These are phyloP conservation scores for Malus hybrid DNA, from an alignment of 331 rosid genomes.

Conservation along the genomic window DNA sequence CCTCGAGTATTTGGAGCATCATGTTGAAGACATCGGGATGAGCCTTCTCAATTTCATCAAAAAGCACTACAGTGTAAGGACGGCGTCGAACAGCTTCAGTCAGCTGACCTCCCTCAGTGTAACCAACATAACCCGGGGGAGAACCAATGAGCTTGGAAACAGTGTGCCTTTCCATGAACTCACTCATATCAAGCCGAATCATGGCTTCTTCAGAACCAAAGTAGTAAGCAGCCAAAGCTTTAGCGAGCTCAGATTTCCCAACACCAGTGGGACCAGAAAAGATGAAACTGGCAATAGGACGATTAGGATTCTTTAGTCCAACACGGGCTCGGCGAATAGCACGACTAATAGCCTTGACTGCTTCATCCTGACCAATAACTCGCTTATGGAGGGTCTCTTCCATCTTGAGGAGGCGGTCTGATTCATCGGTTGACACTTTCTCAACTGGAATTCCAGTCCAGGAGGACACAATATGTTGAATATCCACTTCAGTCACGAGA, in stretches of 20 bases:
- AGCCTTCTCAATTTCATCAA: constrained; percentile 95
- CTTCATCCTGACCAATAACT: constrained; percentile 89
- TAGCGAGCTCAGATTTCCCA: constrained; percentile 90
- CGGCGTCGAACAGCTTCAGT: constrained; percentile 97
- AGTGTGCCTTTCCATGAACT: constrained; percentile 93
- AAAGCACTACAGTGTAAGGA: constrained; percentile 86
- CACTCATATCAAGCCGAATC: constrained; percentile 98
- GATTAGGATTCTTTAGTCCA: constrained; percentile 86
- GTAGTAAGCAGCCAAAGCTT: constrained; percentile 85
- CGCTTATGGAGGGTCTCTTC: constrained; percentile 87
- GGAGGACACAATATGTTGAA: constrained; percentile 77
- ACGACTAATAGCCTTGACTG: constrained; percentile 86
- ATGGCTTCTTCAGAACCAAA: constrained; percentile 95
- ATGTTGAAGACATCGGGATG: constrained; percentile 94
- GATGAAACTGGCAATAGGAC: constrained; percentile 94
- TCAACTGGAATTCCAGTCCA: constrained; percentile 99
- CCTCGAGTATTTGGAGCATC: constrained; percentile 97
- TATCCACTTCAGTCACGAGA: constrained; percentile 78
- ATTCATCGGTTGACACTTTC: constrained; percentile 88
- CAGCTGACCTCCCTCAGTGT: constrained; percentile 93
- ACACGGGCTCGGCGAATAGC: constrained; percentile 95
- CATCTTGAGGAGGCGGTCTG: constrained; percentile 95
- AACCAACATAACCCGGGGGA: constrained; percentile 96
- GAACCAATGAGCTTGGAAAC: constrained; percentile 94
- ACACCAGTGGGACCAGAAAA: constrained; percentile 97